Percentiles rank a stretch among this genome's conserved stretches.
These are phyloP conservation scores for Chernovozyma sophiae-reginae DNA, from an alignment of 1,139 yeast species.

Conservation along the genomic window DNA sequence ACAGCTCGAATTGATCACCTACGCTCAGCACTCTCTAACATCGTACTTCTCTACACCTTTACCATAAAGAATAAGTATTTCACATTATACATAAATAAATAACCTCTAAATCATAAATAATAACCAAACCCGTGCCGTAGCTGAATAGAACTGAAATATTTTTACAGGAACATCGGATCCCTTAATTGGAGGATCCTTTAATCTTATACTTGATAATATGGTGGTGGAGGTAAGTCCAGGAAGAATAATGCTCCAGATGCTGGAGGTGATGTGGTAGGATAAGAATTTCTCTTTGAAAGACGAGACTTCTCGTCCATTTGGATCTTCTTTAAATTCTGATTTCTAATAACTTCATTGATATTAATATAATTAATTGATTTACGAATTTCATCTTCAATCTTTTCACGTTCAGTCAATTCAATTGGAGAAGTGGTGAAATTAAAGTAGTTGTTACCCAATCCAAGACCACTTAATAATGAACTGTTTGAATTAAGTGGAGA, in stretches of 20 bases:
- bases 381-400: conserved; percentile 15
- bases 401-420: conserved; percentile 9
- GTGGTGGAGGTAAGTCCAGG: conserved; percentile 13
- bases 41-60: too few species aligned
- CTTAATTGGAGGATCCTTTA: too few species aligned
- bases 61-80: too few species aligned
- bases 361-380: conserved; percentile 33
- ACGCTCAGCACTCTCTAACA: too few species aligned
- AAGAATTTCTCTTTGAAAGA: neutral
- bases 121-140: too few species aligned
- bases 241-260: conserved; percentile 8
- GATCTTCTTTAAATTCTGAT: conserved; percentile 5
- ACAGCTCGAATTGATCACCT: too few species aligned
- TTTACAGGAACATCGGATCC: too few species aligned
- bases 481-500: conserved; percentile 14
- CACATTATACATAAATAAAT: neutral
- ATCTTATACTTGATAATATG: conserved; percentile 9
- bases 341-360: conserved; percentile 17
- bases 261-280: neutral
- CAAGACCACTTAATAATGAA: conserved; percentile 27
- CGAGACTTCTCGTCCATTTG: conserved; percentile 3
- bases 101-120: too few species aligned
- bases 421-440: conserved; percentile 27
- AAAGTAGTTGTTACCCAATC: conserved; percentile 35
- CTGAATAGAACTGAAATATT: too few species aligned